Evolutionary conservation across 2,329 filamentous ascomycete genomes (phyloP).

Genomic region (Penicillium sclerotiorum): DNA sequence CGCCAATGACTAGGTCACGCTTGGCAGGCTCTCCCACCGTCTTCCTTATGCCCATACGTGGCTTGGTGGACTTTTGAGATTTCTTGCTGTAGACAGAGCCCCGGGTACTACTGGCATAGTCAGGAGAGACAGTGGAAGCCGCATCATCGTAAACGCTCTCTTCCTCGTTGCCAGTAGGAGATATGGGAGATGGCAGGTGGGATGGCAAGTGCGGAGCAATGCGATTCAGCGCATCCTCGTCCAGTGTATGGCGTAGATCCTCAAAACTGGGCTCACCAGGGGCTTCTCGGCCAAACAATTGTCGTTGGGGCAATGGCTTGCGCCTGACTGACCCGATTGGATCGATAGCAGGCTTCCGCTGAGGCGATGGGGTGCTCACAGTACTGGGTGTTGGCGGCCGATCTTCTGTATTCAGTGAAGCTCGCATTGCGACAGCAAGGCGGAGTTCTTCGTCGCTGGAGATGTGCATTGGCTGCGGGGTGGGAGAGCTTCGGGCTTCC

Average conservation of each 20-base stretch:
- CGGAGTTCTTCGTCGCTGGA: constrained; percentile 21
- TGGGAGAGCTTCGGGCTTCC: not conserved
- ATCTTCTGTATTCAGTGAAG: constrained; percentile 22
- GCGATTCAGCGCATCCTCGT: constrained; percentile 55
- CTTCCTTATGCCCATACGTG: constrained; percentile 77
- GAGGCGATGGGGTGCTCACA: constrained; percentile 14
- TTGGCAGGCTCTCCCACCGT: constrained; percentile 66
- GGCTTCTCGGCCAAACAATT: constrained; percentile 17
- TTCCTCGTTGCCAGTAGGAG: constrained; percentile 33
- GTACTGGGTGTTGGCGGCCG: constrained; percentile 16
- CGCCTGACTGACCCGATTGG: constrained; percentile 51
- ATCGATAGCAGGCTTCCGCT: constrained; percentile 33
- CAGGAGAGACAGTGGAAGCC: constrained; percentile 67
- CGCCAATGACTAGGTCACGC: constrained; percentile 50
- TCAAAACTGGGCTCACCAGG: constrained; percentile 42
- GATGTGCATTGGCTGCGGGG: constrained; percentile 4
- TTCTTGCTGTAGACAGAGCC: constrained; percentile 53
- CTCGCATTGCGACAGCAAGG: constrained; percentile 32
- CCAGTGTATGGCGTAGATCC: constrained; percentile 46
- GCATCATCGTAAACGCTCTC: constrained; percentile 59
- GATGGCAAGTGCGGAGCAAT: constrained; percentile 42
- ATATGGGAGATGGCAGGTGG: constrained; percentile 31
- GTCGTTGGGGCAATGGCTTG: constrained; percentile 56
- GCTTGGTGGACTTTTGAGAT: constrained; percentile 53
- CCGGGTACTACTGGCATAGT: constrained; percentile 76